Percentiles rank a stretch among this genome's conserved stretches.
Conservation (phyloP, 2,329 filamentous ascomycete species). For the Aspergillus quadrilineatus region DNA sequence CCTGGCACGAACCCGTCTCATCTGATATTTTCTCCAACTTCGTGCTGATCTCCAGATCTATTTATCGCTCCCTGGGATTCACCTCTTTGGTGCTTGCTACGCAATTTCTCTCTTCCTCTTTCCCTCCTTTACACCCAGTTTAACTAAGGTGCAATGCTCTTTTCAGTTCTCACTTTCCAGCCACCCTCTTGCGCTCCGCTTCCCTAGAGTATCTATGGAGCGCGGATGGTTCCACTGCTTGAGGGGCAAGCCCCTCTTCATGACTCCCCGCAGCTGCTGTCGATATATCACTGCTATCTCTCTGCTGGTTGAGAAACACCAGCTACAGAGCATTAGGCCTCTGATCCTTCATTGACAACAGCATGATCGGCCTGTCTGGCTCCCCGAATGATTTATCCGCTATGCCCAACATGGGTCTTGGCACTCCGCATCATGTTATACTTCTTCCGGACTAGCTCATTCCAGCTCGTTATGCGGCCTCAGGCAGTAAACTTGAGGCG, state of each 20-base stretch:
- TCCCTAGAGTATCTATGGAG: background rate
- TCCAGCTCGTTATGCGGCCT: background rate
- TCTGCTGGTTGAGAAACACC: background rate
- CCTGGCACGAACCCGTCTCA: background rate
- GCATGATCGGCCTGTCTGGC: slow-evolving; percentile 6
- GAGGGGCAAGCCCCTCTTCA: background rate
- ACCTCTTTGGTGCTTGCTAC: background rate
- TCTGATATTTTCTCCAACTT: background rate
- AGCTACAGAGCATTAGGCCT: too few species aligned
- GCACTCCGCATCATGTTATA: slow-evolving; percentile 1
- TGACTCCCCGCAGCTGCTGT: background rate
- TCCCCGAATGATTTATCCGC: slow-evolving; percentile 3
- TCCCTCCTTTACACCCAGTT: background rate
- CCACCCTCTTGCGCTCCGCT: background rate
- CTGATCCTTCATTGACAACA: background rate
- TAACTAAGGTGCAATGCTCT: background rate
- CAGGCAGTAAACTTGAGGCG: background rate
- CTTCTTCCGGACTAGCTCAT: slow-evolving; percentile 3
- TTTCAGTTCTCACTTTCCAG: background rate
- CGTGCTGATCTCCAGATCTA: background rate
- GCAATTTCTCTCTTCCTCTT: background rate
- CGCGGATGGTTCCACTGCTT: background rate
- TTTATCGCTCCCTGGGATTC: background rate
- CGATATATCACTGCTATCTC: background rate
- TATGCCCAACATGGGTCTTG: slow-evolving; percentile 11